Percentiles rank a stretch among this genome's conserved stretches.
These are phyloP conservation scores for Lithohypha guttulata DNA, from an alignment of 2,329 filamentous ascomycete species.

Conservation along the genomic window DNA sequence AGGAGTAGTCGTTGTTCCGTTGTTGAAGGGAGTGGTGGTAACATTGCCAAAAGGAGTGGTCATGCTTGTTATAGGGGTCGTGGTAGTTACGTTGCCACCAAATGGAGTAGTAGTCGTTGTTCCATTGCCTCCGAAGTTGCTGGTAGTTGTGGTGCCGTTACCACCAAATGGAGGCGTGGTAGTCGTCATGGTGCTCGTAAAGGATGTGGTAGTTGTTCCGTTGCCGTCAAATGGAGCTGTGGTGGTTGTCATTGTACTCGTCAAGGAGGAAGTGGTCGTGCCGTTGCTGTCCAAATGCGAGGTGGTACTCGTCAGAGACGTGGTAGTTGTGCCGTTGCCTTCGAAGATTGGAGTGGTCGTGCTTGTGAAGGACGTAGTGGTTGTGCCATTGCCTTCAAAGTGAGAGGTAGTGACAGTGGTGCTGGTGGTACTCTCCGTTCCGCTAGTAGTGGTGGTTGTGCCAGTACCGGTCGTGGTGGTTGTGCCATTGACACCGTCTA, in stretches of 20 bases:
- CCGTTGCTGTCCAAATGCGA: too few species aligned
- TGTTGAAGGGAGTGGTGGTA: not conserved
- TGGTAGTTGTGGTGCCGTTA: not conserved
- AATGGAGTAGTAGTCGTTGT: not conserved
- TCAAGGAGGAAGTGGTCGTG: too few species aligned
- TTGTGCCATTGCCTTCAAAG: not conserved
- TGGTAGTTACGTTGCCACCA: not conserved
- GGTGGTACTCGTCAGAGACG: too few species aligned
- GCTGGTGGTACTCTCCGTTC: not conserved
- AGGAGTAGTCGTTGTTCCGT: constrained; percentile 8
- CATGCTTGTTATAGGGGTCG: not conserved
- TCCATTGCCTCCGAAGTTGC: not conserved
- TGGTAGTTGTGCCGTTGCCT: too few species aligned
- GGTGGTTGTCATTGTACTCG: too few species aligned
- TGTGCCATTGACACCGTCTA: constrained; percentile 1
- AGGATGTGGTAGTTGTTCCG: too few species aligned
- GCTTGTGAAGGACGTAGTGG: too few species aligned
- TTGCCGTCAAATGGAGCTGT: too few species aligned
- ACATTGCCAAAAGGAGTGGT: constrained; percentile 3
- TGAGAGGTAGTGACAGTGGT: constrained; percentile 1
- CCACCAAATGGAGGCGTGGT: not conserved
- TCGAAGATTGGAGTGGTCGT: too few species aligned
- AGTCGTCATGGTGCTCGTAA: not conserved
- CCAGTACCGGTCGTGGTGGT: constrained; percentile 1
- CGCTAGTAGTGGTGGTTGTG: constrained; percentile 3